Evolutionary conservation across 257 asterid genomes (phyloP).

Genomic region (Leonotis leonurus): DNA sequence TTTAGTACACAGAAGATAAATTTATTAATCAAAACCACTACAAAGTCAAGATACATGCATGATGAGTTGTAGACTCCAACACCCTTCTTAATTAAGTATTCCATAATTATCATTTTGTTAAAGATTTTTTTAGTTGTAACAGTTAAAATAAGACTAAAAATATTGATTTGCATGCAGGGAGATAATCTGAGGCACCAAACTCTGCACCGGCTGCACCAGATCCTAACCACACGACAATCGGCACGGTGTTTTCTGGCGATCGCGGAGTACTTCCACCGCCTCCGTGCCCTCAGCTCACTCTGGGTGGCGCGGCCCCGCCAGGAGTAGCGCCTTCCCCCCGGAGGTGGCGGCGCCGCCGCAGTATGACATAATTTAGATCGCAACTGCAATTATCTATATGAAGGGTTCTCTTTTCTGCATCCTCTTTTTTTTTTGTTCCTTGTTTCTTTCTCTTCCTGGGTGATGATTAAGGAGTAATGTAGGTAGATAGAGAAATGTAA

Average conservation of each 20-base stretch:
- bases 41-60: conserved; percentile 30
- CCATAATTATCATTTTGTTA: no score
- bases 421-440: neutral
- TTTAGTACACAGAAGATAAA: neutral
- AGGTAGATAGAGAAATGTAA: conserved; percentile 20
- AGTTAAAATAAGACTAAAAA: neutral
- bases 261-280: conserved; percentile 76
- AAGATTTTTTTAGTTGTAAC: no score
- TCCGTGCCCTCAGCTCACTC: conserved; percentile 78
- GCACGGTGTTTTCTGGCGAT: conserved; percentile 70
- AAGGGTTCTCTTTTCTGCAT: neutral
- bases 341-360: neutral
- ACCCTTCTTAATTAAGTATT: neutral
- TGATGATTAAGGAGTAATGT: conserved; percentile 24
- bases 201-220: conserved; percentile 60
- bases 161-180: conserved; percentile 47
- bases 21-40: conserved; percentile 8
- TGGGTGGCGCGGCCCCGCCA: conserved; percentile 70
- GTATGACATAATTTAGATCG: conserved; percentile 11
- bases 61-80: conserved; percentile 16
- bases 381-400: neutral
- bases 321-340: conserved; percentile 32
- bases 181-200: conserved; percentile 70
- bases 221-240: conserved; percentile 57
- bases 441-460: neutral